A percentile compares a stretch with the other conserved stretches of the same genome.
phyloP scores from a whole-genome alignment of 805 yeast genomes.

The Pichia deserticola region DNA sequence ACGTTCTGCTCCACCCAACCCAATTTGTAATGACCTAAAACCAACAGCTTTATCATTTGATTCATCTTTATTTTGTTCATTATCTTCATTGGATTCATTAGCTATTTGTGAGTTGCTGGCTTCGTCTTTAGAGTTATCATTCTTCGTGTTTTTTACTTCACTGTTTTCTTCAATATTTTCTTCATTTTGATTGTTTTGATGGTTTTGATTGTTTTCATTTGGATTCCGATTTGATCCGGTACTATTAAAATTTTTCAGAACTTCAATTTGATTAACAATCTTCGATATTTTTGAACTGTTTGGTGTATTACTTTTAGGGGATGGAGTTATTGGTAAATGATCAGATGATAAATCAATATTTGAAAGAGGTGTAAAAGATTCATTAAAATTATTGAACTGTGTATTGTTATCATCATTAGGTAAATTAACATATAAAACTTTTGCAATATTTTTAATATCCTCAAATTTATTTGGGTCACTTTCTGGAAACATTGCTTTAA shows the following conservation, averaged over 20 bases:
- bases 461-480: constrained; percentile 30
- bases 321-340: too few species aligned
- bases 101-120: too few species aligned
- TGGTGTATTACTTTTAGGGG: too few species aligned
- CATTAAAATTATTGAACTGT: not conserved
- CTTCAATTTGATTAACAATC: too few species aligned
- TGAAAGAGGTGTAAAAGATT: not conserved
- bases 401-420: constrained; percentile 7
- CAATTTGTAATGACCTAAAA: constrained; percentile 5
- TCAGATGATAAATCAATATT: too few species aligned
- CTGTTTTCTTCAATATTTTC: too few species aligned
- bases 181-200: too few species aligned
- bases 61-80: not conserved
- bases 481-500: constrained; percentile 30
- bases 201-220: too few species aligned
- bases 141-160: too few species aligned
- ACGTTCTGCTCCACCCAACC: constrained; percentile 12
- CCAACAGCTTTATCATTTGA: constrained; percentile 3
- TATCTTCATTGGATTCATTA: too few species aligned
- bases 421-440: constrained; percentile 13
- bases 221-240: not conserved
- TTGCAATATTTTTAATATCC: constrained; percentile 27
- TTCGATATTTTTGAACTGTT: too few species aligned
- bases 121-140: too few species aligned
- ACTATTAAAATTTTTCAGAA: not conserved